Conservation (phyloP, 192 early-diverging fungal genomes). For the Entomortierella lignicola region DNA sequence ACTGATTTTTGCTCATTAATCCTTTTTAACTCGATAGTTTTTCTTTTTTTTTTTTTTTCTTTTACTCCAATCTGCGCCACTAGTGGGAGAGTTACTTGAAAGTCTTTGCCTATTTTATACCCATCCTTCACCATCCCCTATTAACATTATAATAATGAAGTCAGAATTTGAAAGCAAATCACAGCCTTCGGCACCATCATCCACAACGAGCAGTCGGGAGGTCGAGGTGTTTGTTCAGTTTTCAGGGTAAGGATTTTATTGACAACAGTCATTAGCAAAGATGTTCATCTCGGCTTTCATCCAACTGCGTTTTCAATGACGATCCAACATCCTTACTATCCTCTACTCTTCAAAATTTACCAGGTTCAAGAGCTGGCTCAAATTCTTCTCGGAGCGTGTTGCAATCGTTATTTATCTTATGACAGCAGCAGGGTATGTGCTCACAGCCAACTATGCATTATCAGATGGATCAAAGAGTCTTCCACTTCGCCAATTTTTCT, state of each 20-base stretch:
- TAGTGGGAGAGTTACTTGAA: not conserved
- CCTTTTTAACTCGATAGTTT: not conserved
- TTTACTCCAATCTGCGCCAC: not conserved
- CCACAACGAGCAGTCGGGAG: constrained; percentile 29
- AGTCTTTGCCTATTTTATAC: not conserved
- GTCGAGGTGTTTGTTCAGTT: constrained; percentile 53
- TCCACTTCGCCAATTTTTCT: constrained; percentile 30
- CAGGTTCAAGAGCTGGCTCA: constrained; percentile 47
- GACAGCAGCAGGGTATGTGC: constrained; percentile 47
- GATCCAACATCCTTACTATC: not conserved
- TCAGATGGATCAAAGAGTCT: constrained; percentile 26
- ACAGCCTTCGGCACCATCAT: constrained; percentile 17
- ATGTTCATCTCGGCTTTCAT: not conserved
- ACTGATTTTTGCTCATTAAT: too few species aligned
- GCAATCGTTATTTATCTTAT: constrained; percentile 43
- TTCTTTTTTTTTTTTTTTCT: not conserved
- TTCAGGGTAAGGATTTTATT: constrained; percentile 19
- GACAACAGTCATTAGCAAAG: not conserved
- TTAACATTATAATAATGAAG: constrained; percentile 19
- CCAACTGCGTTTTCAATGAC: not conserved
- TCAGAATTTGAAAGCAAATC: constrained; percentile 27
- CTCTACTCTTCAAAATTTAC: not conserved
- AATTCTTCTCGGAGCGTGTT: constrained; percentile 42
- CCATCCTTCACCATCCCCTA: not conserved
- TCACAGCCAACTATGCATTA: constrained; percentile 43